phyloP scores from a whole-genome alignment of 257 asterid species.

The Plantago major region DNA sequence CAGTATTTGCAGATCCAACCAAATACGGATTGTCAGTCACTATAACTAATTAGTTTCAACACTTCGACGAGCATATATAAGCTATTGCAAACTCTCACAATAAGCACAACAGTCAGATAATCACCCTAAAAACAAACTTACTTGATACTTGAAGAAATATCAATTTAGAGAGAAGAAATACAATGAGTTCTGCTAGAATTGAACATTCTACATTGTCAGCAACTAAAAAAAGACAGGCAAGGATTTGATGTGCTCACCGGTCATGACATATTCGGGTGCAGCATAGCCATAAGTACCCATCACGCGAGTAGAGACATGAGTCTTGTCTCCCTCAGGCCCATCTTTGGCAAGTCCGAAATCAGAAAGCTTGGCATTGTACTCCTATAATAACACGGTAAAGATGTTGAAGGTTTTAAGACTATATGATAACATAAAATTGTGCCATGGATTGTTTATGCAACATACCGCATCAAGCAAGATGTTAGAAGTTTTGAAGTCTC shows the following conservation, averaged over 20 bases:
- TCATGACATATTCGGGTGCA: conserved; percentile 79
- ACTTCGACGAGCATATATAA: no score
- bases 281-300: conserved; percentile 92
- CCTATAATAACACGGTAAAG: conserved; percentile 38
- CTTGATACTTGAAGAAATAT: no score
- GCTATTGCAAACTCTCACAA: no score
- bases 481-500: conserved; percentile 75
- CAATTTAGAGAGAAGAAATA: no score
- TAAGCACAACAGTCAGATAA: no score
- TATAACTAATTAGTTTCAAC: no score
- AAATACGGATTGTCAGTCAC: no score
- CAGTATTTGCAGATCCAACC: no score
- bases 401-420: conserved; percentile 1
- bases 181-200: no score
- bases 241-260: conserved; percentile 34
- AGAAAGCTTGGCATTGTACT: conserved; percentile 77
- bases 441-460: conserved; percentile 19
- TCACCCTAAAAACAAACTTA: no score
- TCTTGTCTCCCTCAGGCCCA: conserved; percentile 77
- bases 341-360: conserved; percentile 89
- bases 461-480: conserved; percentile 60
- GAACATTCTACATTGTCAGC: background rate
- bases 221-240: background rate
- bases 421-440: background rate
- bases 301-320: conserved; percentile 80